Evolutionary conservation across 306 rosid species (phyloP).

Genomic region (Inga laurina): DNA sequence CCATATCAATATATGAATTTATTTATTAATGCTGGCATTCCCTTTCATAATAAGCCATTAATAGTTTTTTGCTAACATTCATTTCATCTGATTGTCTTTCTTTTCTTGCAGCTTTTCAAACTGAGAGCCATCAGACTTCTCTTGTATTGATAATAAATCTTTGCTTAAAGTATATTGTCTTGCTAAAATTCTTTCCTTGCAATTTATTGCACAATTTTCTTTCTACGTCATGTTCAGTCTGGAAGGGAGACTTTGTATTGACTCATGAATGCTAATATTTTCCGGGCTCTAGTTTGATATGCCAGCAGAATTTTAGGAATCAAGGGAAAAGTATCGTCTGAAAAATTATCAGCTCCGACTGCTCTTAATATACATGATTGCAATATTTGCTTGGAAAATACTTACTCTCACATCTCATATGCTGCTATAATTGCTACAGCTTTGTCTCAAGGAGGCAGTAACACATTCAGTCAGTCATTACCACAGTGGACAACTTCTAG

Average conservation of each 20-base stretch:
- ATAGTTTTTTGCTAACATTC: background rate
- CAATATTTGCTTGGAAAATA: constrained; percentile 21
- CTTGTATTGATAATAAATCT: background rate
- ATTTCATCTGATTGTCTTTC: background rate
- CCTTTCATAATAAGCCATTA: background rate
- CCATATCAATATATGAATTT: background rate
- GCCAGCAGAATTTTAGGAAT: constrained; percentile 1
- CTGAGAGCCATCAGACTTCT: background rate
- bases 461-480: constrained; percentile 55
- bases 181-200: background rate
- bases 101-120: background rate
- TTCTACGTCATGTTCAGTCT: background rate
- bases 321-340: background rate
- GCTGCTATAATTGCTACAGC: constrained; percentile 35
- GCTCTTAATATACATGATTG: constrained; percentile 20
- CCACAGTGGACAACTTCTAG: constrained; percentile 34
- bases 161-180: background rate
- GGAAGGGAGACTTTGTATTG: constrained; percentile 12
- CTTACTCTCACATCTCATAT: constrained; percentile 10
- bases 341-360: constrained; percentile 9
- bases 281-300: constrained; percentile 2
- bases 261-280: background rate
- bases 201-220: background rate
- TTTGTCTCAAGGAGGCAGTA: constrained; percentile 59
- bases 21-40: background rate